Conservation (phyloP, 306 rosid species). For the Betula pendula region DNA sequence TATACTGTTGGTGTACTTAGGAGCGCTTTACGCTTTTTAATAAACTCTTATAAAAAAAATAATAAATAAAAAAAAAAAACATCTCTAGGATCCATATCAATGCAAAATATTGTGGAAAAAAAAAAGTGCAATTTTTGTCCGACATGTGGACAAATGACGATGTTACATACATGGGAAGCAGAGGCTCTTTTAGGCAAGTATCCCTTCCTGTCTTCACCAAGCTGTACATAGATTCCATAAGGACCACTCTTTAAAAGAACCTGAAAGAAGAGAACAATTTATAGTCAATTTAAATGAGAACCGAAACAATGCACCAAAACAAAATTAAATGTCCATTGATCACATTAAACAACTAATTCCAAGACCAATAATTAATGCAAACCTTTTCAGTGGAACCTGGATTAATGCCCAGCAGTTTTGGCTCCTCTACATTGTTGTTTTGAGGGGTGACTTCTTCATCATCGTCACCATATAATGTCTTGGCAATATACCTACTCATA, state of each 20-base stretch:
- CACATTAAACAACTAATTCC: constrained; percentile 9
- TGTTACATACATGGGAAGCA: constrained; percentile 66
- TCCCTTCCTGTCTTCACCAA: constrained; percentile 88
- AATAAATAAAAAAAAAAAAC: too few relatives aligned
- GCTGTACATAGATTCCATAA: constrained; percentile 86
- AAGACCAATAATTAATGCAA: constrained; percentile 14
- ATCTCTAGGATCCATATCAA: background rate
- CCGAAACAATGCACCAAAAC: constrained; percentile 23
- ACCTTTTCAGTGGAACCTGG: constrained; percentile 81
- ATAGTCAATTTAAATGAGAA: constrained; percentile 21
- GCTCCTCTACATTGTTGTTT: constrained; percentile 54
- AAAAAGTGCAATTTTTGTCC: constrained; percentile 6
- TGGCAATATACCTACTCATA: constrained; percentile 79
- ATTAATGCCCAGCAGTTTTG: constrained; percentile 67
- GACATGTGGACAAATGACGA: constrained; percentile 8
- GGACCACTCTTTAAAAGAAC: constrained; percentile 88
- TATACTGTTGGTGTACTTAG: too few relatives aligned
- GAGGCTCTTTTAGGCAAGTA: constrained; percentile 74
- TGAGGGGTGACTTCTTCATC: constrained; percentile 58
- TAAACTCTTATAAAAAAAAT: too few relatives aligned
- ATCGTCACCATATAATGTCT: constrained; percentile 65
- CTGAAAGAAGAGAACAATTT: constrained; percentile 40
- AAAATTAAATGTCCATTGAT: constrained; percentile 18
- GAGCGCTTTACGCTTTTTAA: too few relatives aligned
- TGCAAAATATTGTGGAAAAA: background rate